A percentile compares a stretch with the other conserved stretches of the same genome.
Evolutionary conservation across 768 basidiomycete genomes (phyloP).

Genomic region (Russula brevipes): DNA sequence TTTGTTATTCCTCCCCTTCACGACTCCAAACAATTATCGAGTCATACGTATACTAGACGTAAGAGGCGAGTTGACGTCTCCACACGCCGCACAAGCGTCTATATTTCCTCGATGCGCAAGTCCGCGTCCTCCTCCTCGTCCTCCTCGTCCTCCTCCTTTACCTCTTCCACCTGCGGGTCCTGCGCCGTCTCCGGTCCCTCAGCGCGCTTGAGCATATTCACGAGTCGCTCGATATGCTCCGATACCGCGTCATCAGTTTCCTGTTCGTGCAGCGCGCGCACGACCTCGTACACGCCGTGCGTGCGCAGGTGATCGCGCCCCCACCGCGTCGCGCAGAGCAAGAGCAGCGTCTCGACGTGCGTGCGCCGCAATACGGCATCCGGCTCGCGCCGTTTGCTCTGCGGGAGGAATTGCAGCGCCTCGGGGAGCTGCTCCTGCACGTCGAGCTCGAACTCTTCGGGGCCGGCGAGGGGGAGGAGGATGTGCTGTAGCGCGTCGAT

Average conservation of each 20-base stretch:
- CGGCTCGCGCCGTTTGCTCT: conserved; percentile 75
- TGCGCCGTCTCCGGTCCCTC: conserved; percentile 50
- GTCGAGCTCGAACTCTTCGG: conserved; percentile 92
- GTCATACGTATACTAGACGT: no score
- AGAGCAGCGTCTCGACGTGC: conserved; percentile 82
- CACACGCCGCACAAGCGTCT: not conserved
- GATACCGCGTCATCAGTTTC: conserved; percentile 82
- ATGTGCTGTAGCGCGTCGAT: conserved; percentile 82
- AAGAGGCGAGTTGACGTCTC: not conserved
- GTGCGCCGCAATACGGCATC: conserved; percentile 73
- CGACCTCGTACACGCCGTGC: conserved; percentile 82
- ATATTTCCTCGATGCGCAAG: conserved; percentile 71
- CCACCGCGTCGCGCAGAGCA: conserved; percentile 86
- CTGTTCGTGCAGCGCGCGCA: conserved; percentile 68
- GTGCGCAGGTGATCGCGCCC: conserved; percentile 76
- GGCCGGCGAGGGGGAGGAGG: conserved; percentile 86
- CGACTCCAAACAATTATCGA: no score
- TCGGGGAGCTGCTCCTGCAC: conserved; percentile 84
- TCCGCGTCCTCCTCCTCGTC: conserved; percentile 53
- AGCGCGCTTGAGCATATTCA: conserved; percentile 75
- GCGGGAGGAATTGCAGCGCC: conserved; percentile 81
- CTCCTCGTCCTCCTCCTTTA: conserved; percentile 33
- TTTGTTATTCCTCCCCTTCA: no score
- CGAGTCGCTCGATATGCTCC: conserved; percentile 84
- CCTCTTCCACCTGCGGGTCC: conserved; percentile 33